A percentile compares a stretch with the other conserved stretches of the same genome.
Evolutionary conservation across 2,329 filamentous ascomycete genomes (phyloP).

Genomic region (Beauveria bassiana): DNA sequence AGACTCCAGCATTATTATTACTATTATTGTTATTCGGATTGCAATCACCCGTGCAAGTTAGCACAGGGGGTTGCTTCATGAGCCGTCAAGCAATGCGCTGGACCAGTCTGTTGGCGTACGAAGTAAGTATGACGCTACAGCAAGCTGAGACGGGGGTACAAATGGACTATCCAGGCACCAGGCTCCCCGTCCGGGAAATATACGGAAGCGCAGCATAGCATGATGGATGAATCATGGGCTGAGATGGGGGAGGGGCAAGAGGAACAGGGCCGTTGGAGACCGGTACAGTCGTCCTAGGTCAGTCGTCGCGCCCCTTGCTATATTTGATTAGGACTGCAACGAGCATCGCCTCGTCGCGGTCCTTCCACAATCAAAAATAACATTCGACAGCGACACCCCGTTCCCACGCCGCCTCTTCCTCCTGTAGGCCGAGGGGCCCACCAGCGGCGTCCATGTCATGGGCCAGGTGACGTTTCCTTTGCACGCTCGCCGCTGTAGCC

Average conservation of each 20-base stretch:
- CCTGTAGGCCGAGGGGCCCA: neutral
- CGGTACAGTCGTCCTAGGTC: neutral
- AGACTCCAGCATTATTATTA: neutral
- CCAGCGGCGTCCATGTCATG: neutral
- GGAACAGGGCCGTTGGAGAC: neutral
- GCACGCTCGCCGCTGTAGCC: neutral
- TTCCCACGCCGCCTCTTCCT: neutral
- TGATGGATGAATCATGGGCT: slow-evolving; percentile 2
- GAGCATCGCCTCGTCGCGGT: neutral
- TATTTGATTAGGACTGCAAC: neutral
- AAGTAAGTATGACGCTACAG: neutral
- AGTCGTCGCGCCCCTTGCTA: neutral
- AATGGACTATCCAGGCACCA: neutral
- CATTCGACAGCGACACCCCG: neutral
- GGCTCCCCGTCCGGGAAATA: neutral
- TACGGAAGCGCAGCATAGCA: neutral
- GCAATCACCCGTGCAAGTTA: too few species aligned
- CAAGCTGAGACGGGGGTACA: slow-evolving; percentile 2
- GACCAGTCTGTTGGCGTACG: neutral
- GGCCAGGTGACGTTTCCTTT: slow-evolving; percentile 7
- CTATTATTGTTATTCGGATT: neutral
- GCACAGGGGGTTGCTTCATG: too few species aligned
- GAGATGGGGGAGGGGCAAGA: neutral
- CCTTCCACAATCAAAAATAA: neutral
- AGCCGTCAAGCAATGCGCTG: neutral